Base-by-base conservation (phyloP, 1,284 basidiomycete genomes). In the Amylostereum chailletii region DNA sequence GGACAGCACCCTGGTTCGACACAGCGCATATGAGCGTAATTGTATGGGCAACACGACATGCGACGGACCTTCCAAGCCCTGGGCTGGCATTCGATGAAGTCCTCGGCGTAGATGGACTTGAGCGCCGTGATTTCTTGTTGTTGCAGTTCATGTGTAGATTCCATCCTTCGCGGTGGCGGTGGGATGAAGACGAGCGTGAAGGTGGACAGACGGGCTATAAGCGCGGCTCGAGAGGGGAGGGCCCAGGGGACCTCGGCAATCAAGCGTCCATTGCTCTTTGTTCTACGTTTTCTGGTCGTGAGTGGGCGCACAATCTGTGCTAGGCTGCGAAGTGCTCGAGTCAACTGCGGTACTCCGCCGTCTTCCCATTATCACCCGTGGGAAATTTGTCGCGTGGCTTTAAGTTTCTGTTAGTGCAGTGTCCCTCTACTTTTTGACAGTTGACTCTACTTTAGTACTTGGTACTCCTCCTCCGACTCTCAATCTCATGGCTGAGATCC, bases 21-120 rank as follows among this genome's bases (percentile, higher is more conserved):
- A 53, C 56, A 46, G 56, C 42, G 29, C 47, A 7, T 31, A 31
- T 26, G 9, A 48, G 30, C 3, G 19, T 50, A 51, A 11, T 8
- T 34, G 11, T 36, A 34, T 30, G 37, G 8, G 32, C 31, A 42
- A 6, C 8, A 10, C 19, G n/a, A 19, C 31, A 32, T 19, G 41
- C 5, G n/a, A 60, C 65, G 26, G 45, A 85, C 86, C 76, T 86
- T 89, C 86, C 87, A 90, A 50, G 76, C 86, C 60, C 78, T 87
- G 27, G 85, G 79, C 37, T 81, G 79, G 52, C 74, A 76, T 58
- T 86, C 77, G 43, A 80, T 71, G 59, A 86, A 88, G 59, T 86
- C 80, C 54, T 84, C 75, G 55, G 72, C 83, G 68, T 85, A 90
- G 54, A 90, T 90, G 53, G 86, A 83, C 65, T 80, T 77, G 55